Evolutionary conservation across 345 rosid genomes (phyloP), one percentile per base, ranked within the genome.

Genomic region (Mercurialis annua): DNA sequence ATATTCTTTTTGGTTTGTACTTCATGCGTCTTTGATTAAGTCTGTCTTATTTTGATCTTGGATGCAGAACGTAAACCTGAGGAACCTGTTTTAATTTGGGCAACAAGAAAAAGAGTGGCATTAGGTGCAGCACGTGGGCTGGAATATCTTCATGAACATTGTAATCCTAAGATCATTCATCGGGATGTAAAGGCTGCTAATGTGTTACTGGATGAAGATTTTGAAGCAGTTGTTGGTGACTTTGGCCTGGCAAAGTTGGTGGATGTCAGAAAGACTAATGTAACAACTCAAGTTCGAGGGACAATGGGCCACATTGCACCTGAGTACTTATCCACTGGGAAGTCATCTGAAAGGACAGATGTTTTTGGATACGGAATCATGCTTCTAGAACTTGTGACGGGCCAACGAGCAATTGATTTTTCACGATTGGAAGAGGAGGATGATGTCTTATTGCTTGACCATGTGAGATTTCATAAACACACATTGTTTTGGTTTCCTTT

Each of bases 271-370:
- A 80, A 81, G 77, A 84, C 93, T 31, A 86, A 87, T 66, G 98
- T 94, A 53, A 94, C 98, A 9, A 94, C 99, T 76, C 98, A 94
- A 80, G 93, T 94, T 77, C 92, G 97, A 26, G 99, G 99, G 66
- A 91, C 99, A 8, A 94, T 94, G 99, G 99, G 99, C 66, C 99
- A 91, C 80, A 94, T 91, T 74, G 99, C 99, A 9, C 97, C 99
- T 0, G 99, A 94, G 46, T 94, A 89, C 80, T 75, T 91, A 77
- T 94, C 99, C 54, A 94, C 97, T 0, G 99, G 99, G 48, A 94
- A 86, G 68, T 94, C 99, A 50, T 94, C 99, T 1, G 98, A 89
- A 73, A 81, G 92, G 73, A 91, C 99, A 6, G 99, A 94, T 85
- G 96, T 94, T 71, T 94, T 94, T 60, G 98, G 98, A 36, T 93